Base-by-base conservation (phyloP, 2,329 filamentous ascomycete species). In the Cordyceps cicadae region DNA sequence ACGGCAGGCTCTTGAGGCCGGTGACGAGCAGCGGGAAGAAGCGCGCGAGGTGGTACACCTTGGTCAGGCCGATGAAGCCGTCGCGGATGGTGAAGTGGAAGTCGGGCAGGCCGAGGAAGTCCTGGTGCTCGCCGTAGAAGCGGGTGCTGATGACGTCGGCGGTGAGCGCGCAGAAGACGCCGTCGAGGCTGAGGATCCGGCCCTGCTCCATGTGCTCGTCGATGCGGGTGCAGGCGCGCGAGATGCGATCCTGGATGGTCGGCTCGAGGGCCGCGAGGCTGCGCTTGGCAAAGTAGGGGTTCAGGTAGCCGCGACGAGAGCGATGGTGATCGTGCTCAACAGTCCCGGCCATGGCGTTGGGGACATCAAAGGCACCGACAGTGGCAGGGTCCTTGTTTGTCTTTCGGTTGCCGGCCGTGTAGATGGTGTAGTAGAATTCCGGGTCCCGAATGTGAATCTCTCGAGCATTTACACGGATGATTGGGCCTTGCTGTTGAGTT, bases 361-460 rank as follows among this genome's bases (percentile, higher is more conserved):
- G 60, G 2, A 62, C 34, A 3, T 29, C 58, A 43, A 56, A 61
- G 2, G 29, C 54, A 1, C 48, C 46, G 12, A 62, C 54, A 3
- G 43, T 45, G 26, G 39, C 37, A 12, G 37, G 14, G 21, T 62
- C 57, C 29, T 64, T 64, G 37, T 63, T 52, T 2, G 24, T 37
- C 21, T 32, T 62, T 2, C 54, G 60, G 15, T 7, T 32, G 5
- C 54, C 49, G 2, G 46, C 52, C 12, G 63, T 56, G 46, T 68
- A 68, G 9, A 68, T 59, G 17, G 62, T 59, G 32, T 65, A 54
- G 54, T 64, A 66, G 52, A 59, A 69, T 19, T 66, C 53, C 17
- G 68, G 63, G 55, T 71, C 69, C 34, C 59, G 59, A 62, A 69
- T 64, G 43, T 70, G 68, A 15, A 71, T 21, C 46, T 70, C 68